Evolutionary conservation across 257 asterid genomes (phyloP), one percentile per base, ranked within the genome.

Genomic region (Cordia subcordata): DNA sequence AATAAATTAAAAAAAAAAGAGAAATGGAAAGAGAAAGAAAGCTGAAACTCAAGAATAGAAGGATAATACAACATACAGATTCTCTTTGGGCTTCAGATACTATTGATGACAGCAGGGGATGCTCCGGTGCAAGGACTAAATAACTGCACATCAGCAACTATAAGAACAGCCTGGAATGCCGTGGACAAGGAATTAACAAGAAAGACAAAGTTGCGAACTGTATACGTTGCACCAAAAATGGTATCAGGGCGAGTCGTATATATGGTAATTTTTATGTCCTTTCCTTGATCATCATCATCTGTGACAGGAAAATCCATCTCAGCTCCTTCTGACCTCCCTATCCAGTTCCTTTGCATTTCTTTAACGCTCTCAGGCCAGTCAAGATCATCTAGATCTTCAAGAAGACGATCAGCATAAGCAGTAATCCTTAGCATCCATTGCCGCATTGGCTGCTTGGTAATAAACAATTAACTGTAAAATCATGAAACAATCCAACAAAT

Each of bases 381-480:
- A 53, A 93, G 96, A 76, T 83, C 90, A 66, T 89, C 83, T 66
- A 89, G 76, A 85, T 93, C 99, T 79, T 85, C 88, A 73, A 93
- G 95, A 74, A 89, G 99, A 69, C 94, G 94, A 58, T 93, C 92
- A 51, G 99, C 99, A 80, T 89, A 93, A 55, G 94, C 99, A 78
- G 99, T 93, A 69, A 89, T 89, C 91, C 65, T 86, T 83, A 93
- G 83, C 96, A 93, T 93, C 99, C 99, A 93, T 66, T 93, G 99
- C 82, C 96, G 94, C 99, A 93, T 93, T 72, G 99, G 99, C 99
- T 93, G 96, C 95, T 93, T 84, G 87, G 94, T 77, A 86, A 89
- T 81, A 89, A 86, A 93, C 86, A 93, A 88, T 74, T 75, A 84
- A 86, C 92, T 84, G 97, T 82, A 93, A 84, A 93, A 86, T 86